phyloP scores from a whole-genome alignment of 2,329 filamentous ascomycete genomes.

The Ascochyta clinopodiicola region DNA sequence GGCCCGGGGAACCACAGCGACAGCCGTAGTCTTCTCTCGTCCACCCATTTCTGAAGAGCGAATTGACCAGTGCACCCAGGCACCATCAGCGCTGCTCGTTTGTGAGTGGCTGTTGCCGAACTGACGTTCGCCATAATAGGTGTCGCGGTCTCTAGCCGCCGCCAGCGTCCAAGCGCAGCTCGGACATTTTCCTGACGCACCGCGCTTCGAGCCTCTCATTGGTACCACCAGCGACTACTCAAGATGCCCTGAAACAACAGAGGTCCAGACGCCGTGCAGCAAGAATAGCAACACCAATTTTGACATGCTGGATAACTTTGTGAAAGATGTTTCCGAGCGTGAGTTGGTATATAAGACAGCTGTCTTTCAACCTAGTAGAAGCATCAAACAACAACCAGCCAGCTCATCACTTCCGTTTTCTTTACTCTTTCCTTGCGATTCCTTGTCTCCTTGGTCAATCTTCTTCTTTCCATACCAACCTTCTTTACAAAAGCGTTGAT shows the following conservation, averaged over 20 bases:
- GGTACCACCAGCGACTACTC: constrained; percentile 48
- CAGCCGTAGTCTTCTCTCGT: constrained; percentile 37
- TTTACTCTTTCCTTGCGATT: constrained; percentile 40
- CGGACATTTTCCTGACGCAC: constrained; percentile 46
- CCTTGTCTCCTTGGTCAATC: constrained; percentile 42
- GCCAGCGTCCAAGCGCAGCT: constrained; percentile 42
- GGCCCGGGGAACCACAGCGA: constrained; percentile 42
- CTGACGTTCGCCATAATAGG: constrained; percentile 28
- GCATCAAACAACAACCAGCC: constrained; percentile 45
- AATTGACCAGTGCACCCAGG: constrained; percentile 29
- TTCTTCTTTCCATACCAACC: constrained; percentile 23
- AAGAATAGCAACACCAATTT: constrained; percentile 40
- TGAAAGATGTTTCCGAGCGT: constrained; percentile 7
- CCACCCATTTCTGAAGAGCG: constrained; percentile 36
- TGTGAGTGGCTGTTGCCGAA: constrained; percentile 40
- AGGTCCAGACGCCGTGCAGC: constrained; percentile 35
- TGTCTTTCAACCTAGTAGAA: constrained; percentile 7
- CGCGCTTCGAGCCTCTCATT: constrained; percentile 40
- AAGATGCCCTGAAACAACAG: constrained; percentile 45
- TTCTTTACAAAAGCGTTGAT: constrained; percentile 13
- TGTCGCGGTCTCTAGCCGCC: constrained; percentile 43
- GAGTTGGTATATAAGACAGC: constrained; percentile 17
- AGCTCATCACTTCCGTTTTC: constrained; percentile 43
- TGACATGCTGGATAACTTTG: constrained; percentile 7
- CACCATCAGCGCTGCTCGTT: constrained; percentile 17